A percentile compares a stretch with the other conserved stretches of the same genome.
Evolutionary conservation across 148 eudicot species (phyloP).

Genomic region (Amaranthus hypochondriacus): DNA sequence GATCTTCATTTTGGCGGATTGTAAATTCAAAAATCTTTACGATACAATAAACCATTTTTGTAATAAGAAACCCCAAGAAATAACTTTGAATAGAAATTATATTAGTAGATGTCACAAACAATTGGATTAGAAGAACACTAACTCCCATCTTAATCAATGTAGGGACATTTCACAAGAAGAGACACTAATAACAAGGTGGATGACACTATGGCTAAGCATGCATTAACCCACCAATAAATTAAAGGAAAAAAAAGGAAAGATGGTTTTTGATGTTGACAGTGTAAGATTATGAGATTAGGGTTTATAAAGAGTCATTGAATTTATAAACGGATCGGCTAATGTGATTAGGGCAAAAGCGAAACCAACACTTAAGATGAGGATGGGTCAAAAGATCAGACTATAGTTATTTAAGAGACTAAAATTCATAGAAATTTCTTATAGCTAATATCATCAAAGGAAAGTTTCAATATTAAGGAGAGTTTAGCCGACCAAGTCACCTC

Average conservation of each 20-base stretch:
- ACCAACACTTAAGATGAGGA: no score
- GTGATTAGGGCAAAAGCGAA: no score
- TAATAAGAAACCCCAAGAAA: not conserved
- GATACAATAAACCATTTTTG: no score
- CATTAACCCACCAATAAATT: not conserved
- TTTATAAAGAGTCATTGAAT: not conserved
- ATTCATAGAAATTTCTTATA: no score
- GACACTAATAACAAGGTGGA: not conserved
- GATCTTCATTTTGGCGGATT: no score
- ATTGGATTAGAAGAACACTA: not conserved
- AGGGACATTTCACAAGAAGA: constrained; percentile 1
- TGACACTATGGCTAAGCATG: not conserved
- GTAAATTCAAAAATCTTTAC: no score
- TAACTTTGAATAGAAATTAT: not conserved
- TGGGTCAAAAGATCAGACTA: no score
- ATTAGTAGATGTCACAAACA: not conserved
- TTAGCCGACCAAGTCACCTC: no score
- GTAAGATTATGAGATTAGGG: constrained; percentile 9
- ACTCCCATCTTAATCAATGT: not conserved
- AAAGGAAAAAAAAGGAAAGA: not conserved
- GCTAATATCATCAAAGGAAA: no score
- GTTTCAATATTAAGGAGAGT: no score
- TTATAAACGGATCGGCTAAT: no score
- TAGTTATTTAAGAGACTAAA: no score
- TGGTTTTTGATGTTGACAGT: not conserved